These are phyloP conservation scores for Torulaspora quercuum DNA, from an alignment of 805 yeast genomes.

Conservation along the genomic window DNA sequence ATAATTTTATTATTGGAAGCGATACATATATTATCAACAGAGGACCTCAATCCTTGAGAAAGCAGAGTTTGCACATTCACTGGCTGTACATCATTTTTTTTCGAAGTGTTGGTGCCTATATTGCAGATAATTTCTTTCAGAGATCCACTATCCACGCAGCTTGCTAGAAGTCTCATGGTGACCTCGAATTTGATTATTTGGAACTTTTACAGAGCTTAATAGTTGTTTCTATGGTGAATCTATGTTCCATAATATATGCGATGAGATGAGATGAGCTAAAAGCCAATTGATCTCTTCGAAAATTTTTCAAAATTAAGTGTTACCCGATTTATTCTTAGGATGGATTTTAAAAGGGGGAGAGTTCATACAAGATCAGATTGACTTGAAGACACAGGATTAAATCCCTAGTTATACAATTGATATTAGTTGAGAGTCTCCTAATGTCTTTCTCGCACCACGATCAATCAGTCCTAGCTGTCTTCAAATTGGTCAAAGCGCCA, in stretches of 20 bases:
- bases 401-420: no score
- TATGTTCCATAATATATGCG: no score
- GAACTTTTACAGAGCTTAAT: no score
- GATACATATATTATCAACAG: slow-evolving; percentile 38
- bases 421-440: slow-evolving; percentile 37
- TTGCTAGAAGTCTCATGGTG: slow-evolving; percentile 63
- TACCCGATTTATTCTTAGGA: slow-evolving; percentile 2
- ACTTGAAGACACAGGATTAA: no score
- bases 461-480: slow-evolving; percentile 37
- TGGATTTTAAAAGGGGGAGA: slow-evolving; percentile 7
- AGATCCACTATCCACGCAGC: slow-evolving; percentile 66
- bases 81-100: slow-evolving; percentile 63
- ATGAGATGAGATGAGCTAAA: slow-evolving; percentile 20
- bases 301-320: slow-evolving; percentile 13
- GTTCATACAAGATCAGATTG: not conserved
- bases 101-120: slow-evolving; percentile 77
- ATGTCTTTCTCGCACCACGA: slow-evolving; percentile 24
- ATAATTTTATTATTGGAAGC: slow-evolving; percentile 39
- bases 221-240: no score
- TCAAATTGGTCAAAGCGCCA: slow-evolving; percentile 75
- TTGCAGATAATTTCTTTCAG: slow-evolving; percentile 61
- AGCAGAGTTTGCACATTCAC: slow-evolving; percentile 46
- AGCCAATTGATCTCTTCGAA: no score
- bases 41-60: slow-evolving; percentile 40
- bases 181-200: no score